Evolutionary conservation across 148 eudicot species (phyloP).

Genomic region (Tetragonia tetragonoides): DNA sequence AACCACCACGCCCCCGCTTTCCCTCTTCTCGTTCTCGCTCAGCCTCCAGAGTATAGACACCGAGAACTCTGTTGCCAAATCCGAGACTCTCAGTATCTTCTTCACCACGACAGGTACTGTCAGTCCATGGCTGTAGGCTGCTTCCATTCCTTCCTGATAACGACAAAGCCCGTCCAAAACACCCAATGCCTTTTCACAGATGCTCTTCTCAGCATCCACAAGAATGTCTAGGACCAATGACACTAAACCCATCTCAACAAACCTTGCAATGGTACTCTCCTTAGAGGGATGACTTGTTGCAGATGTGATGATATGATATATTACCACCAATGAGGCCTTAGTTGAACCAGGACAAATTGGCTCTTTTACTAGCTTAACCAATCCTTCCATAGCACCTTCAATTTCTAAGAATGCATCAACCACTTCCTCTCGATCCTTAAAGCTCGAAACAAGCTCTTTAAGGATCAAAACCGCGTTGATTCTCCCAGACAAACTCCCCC

Average conservation of each 20-base stretch:
- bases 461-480: conserved; percentile 44
- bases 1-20: conserved; percentile 41
- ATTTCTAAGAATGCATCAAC: conserved; percentile 28
- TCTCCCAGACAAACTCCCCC: conserved; percentile 47
- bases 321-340: conserved; percentile 51
- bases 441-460: conserved; percentile 34
- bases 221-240: conserved; percentile 56
- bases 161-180: conserved; percentile 54
- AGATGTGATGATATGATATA: conserved; percentile 45
- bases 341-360: conserved; percentile 59
- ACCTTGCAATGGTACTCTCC: conserved; percentile 17
- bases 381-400: conserved; percentile 45
- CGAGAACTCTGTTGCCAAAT: conserved; percentile 64
- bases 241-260: conserved; percentile 46
- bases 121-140: conserved; percentile 41
- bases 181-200: conserved; percentile 57
- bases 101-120: conserved; percentile 68
- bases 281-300: neutral
- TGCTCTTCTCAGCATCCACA: conserved; percentile 50
- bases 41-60: conserved; percentile 61
- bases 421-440: conserved; percentile 1
- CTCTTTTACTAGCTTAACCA: conserved; percentile 57
- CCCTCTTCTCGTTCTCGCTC: conserved; percentile 36
- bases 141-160: conserved; percentile 33
- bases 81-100: conserved; percentile 67